Percentiles rank a stretch among this genome's conserved stretches.
phyloP scores from a whole-genome alignment of 345 rosid genomes.

The Aquilaria malaccensis region DNA sequence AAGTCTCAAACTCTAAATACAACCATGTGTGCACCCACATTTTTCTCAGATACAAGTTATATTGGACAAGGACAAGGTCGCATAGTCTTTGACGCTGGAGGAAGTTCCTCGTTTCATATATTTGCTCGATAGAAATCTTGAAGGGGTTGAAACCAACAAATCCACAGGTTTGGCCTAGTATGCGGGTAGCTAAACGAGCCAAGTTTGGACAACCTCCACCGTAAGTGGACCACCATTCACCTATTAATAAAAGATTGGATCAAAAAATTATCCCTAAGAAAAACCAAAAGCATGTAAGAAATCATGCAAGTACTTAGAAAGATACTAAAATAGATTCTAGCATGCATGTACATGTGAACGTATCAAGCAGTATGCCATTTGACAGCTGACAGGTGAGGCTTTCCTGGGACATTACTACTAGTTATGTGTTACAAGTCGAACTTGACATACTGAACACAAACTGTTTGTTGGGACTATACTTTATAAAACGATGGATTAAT shows the following conservation, averaged over 20 bases:
- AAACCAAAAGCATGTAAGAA: too few species aligned
- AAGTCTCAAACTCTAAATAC: background rate
- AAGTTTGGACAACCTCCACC: constrained; percentile 83
- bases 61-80: constrained; percentile 68
- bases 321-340: background rate
- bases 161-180: constrained; percentile 69
- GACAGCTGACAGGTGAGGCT: too few species aligned
- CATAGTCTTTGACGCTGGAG: constrained; percentile 61
- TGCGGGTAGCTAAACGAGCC: constrained; percentile 60
- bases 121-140: constrained; percentile 32
- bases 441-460: too few species aligned
- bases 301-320: too few species aligned
- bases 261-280: too few species aligned
- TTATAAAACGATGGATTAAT: background rate
- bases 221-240: constrained; percentile 89
- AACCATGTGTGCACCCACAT: constrained; percentile 27
- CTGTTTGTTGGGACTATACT: too few species aligned
- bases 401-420: too few species aligned
- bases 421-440: too few species aligned
- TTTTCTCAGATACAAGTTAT: constrained; percentile 60
- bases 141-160: constrained; percentile 29
- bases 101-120: constrained; percentile 48
- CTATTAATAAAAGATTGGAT: constrained; percentile 24
- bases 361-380: too few species aligned
- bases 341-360: constrained; percentile 1